Percentiles rank a stretch among this genome's conserved stretches.
phyloP scores from a whole-genome alignment of 2,329 filamentous ascomycete genomes.

The Aspergillus terreus region DNA sequence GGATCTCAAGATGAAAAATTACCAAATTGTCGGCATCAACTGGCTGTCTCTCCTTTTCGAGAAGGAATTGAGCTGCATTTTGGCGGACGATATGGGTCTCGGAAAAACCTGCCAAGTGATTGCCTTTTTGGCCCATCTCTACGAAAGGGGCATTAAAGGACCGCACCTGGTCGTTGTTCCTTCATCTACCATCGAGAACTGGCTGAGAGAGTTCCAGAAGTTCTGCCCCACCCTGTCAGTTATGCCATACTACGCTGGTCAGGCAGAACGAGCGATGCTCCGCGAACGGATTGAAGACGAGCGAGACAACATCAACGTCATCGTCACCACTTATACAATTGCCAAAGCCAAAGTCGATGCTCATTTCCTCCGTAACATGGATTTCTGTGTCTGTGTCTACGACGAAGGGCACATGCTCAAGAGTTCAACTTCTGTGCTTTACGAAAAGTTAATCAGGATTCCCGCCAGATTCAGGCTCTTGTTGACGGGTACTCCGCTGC shows the following conservation, averaged over 20 bases:
- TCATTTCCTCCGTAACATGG: conserved; percentile 58
- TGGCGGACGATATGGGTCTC: conserved; percentile 93
- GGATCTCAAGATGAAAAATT: conserved; percentile 78
- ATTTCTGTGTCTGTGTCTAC: conserved; percentile 66
- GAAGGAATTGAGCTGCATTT: conserved; percentile 76
- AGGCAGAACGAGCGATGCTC: conserved; percentile 64
- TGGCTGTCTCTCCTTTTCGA: conserved; percentile 86
- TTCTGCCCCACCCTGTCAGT: conserved; percentile 78
- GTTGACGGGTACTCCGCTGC: conserved; percentile 85
- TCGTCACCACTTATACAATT: conserved; percentile 70
- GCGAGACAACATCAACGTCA: conserved; percentile 62
- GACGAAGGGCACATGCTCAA: conserved; percentile 95
- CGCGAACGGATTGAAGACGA: conserved; percentile 64
- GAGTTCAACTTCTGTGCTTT: conserved; percentile 78
- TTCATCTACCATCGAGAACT: conserved; percentile 91
- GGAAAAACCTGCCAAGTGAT: conserved; percentile 98
- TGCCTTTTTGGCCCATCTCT: conserved; percentile 79
- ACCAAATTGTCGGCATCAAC: conserved; percentile 90
- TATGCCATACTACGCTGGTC: conserved; percentile 67
- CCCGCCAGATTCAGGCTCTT: conserved; percentile 79
- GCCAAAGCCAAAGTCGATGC: conserved; percentile 60
- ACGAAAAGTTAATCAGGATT: conserved; percentile 74
- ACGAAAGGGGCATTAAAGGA: conserved; percentile 64
- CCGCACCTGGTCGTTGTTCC: conserved; percentile 86
- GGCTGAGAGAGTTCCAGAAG: conserved; percentile 82